Conservation (phyloP, 352 stramenopile species). For the Phytophthora podocarpi region DNA sequence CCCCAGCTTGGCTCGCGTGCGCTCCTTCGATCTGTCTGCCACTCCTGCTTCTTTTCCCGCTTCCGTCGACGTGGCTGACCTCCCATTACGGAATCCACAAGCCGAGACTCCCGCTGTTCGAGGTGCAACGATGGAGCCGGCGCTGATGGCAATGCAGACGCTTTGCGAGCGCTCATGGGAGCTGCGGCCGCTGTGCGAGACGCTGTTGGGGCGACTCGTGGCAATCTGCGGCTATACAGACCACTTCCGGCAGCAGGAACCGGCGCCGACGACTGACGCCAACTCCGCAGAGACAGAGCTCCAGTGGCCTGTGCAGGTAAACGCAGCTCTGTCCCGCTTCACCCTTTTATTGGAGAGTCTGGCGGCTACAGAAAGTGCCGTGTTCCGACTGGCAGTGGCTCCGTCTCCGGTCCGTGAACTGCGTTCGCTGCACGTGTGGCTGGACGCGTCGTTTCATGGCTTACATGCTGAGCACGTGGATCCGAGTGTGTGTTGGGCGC, state of each 20-base stretch:
- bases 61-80: background rate
- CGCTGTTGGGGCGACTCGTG: slow-evolving; percentile 35
- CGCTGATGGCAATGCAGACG: slow-evolving; percentile 28
- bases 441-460: slow-evolving; percentile 43
- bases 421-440: slow-evolving; percentile 38
- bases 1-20: background rate
- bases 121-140: slow-evolving; percentile 32
- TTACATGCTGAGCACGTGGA: slow-evolving; percentile 56
- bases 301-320: slow-evolving; percentile 30
- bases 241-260: slow-evolving; percentile 28
- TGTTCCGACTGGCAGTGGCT: slow-evolving; percentile 45
- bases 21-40: slow-evolving; percentile 23
- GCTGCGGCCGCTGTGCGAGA: slow-evolving; percentile 42
- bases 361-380: slow-evolving; percentile 28
- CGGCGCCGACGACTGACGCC: slow-evolving; percentile 10
- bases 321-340: slow-evolving; percentile 38
- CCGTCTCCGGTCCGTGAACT: slow-evolving; percentile 38
- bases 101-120: no score
- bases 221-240: slow-evolving; percentile 43
- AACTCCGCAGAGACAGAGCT: slow-evolving; percentile 12
- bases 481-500: slow-evolving; percentile 45
- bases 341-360: slow-evolving; percentile 36
- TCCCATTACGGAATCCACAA: slow-evolving; percentile 7
- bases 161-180: slow-evolving; percentile 37
- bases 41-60: slow-evolving; percentile 22